Conservation (phyloP, 1,284 basidiomycete species). For the Moesziomyces parantarcticus region DNA sequence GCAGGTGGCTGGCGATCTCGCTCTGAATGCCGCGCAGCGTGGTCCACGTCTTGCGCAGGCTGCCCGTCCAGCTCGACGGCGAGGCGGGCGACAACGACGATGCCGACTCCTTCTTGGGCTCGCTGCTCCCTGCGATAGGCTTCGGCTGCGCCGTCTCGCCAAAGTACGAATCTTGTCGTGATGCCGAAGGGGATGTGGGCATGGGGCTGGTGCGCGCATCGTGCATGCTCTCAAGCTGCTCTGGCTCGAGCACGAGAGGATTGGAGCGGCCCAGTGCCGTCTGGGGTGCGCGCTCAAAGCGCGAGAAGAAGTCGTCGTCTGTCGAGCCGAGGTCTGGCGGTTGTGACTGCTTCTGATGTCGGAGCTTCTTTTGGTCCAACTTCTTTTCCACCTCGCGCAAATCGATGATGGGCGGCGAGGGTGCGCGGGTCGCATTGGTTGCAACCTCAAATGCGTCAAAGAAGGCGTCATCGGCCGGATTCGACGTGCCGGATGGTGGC, state of each 20-base stretch:
- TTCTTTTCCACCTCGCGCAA: constrained; percentile 60
- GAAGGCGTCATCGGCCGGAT: constrained; percentile 52
- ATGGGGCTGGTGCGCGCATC: constrained; percentile 52
- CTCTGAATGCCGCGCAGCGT: constrained; percentile 45
- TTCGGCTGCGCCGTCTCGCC: constrained; percentile 25
- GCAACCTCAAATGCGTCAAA: constrained; percentile 50
- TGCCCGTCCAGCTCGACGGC: constrained; percentile 49
- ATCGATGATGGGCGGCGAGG: constrained; percentile 63
- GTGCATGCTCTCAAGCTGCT: constrained; percentile 54
- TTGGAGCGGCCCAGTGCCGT: constrained; percentile 30
- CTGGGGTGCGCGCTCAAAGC: constrained; percentile 49
- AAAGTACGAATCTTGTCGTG: constrained; percentile 37
- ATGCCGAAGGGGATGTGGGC: constrained; percentile 9
- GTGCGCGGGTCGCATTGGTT: constrained; percentile 30
- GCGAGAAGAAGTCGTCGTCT: constrained; percentile 54
- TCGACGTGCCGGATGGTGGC: constrained; percentile 1
- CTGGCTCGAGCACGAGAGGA: constrained; percentile 40
- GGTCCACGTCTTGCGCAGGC: constrained; percentile 52
- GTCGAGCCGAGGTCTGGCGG: constrained; percentile 5
- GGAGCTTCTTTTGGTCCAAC: constrained; percentile 44
- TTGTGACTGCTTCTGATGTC: constrained; percentile 15
- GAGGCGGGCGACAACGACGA: constrained; percentile 23
- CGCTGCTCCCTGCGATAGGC: constrained; percentile 14
- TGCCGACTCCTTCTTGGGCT: constrained; percentile 9
- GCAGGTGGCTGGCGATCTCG: constrained; percentile 49